Base-by-base conservation (phyloP, 2,329 filamentous ascomycete species). In the Raffaelea arxii region DNA sequence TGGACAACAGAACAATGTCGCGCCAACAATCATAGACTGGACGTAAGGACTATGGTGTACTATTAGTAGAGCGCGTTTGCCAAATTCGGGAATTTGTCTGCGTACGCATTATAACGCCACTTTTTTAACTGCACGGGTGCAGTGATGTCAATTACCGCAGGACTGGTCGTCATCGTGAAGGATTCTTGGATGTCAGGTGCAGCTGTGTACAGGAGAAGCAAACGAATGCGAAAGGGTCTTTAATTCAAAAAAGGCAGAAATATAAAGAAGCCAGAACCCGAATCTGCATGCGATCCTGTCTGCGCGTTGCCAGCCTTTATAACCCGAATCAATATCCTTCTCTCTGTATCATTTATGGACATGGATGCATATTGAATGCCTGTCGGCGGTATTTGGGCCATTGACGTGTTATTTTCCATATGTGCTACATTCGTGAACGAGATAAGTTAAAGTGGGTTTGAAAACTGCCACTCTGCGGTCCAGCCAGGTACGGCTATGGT, bases 21-120 rank as follows among this genome's bases (percentile, higher is more conserved):
- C 71, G 3, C 69, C 65, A 4, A 41, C 38, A 25, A 41, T 41
- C 38, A 41, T 41, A 23, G 38, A 41, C 38, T 41, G 38, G 16
- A 41, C 38, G 22, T 41, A 41, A 23, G 38, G 38, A 24, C 38
- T 41, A 23, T 21, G 16, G 10, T 9, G 6, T 19, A n/a, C 16
- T 30, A 9, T 30, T 30, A 16, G 9, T 30, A 9, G 27, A 9
- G 27, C 9, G 27, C 9, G 16, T 30, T 30, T 16, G 16, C 27
- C 9, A 16, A 9, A 30, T 30, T n/a, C n/a, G n/a, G n/a, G n/a
- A n/a, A n/a, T n/a, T n/a, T n/a, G n/a, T n/a, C n/a, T n/a, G 16
- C 27, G 27, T 5, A 41, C 38, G 38, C 19, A 25, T 41, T 41
- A 23, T 41, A 41, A 4, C 38, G 38, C 38, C 38, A 41, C 22